A percentile compares a stretch with the other conserved stretches of the same genome.
Conservation (phyloP, 225 moss, liverwort and hornwort genomes). For the Antitrichia curtipendula region DNA sequence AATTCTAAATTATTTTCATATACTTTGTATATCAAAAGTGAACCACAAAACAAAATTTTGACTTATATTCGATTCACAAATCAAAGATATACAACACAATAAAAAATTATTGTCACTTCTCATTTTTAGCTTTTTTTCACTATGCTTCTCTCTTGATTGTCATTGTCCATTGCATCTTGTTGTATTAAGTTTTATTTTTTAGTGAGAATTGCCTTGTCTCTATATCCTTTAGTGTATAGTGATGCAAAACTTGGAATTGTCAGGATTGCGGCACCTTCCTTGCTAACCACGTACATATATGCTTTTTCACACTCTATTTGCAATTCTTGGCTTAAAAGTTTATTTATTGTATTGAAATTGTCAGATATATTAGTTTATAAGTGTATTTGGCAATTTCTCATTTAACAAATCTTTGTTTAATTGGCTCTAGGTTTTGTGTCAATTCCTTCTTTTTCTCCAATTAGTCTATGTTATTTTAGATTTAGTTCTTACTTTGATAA, state of each 20-base stretch:
- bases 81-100: background rate
- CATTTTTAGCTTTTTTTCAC: background rate
- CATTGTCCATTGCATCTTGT: fast-evolving
- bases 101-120: fast-evolving
- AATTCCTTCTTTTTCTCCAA: background rate
- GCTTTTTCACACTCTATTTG: background rate
- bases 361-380: background rate
- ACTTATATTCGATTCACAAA: background rate
- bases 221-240: fast-evolving
- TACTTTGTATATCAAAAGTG: background rate
- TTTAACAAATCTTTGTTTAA: background rate
- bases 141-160: background rate
- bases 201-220: fast-evolving
- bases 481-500: background rate
- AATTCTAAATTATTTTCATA: background rate
- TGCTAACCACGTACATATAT: background rate
- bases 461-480: background rate
- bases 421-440: fast-evolving
- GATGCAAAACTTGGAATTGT: background rate
- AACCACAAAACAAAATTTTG: background rate
- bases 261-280: no score
- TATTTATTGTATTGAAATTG: no score
- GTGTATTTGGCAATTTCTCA: background rate
- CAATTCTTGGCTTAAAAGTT: no score
- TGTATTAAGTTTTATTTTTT: background rate